Percentiles rank a stretch among this genome's conserved stretches.
phyloP scores from a whole-genome alignment of 2,329 filamentous ascomycete genomes.

The Aspergillus costaricaensis region DNA sequence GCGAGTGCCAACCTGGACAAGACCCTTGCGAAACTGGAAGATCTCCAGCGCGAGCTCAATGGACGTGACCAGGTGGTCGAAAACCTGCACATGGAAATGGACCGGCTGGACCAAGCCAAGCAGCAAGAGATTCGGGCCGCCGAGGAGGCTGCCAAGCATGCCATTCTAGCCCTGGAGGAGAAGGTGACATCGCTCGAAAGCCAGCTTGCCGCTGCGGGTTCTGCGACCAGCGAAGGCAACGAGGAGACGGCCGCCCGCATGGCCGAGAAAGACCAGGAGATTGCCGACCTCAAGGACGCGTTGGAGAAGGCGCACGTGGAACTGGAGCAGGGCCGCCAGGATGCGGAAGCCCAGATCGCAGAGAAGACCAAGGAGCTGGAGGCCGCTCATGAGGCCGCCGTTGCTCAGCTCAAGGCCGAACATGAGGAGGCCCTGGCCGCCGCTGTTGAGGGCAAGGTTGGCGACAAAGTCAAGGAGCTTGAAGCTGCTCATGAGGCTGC shows the following conservation, averaged over 20 bases:
- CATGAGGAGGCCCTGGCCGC: slow-evolving; percentile 10
- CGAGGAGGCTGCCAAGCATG: slow-evolving; percentile 34
- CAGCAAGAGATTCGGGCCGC: slow-evolving; percentile 39
- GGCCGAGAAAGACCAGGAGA: slow-evolving; percentile 40
- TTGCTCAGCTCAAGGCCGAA: slow-evolving; percentile 23
- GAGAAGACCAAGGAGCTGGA: slow-evolving; percentile 33
- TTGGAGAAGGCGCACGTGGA: slow-evolving; percentile 37
- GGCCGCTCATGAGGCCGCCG: slow-evolving; percentile 29
- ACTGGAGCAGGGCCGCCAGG: slow-evolving; percentile 29
- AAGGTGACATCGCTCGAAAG: slow-evolving; percentile 39
- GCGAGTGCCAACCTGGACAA: slow-evolving; percentile 29
- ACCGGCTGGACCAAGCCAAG: slow-evolving; percentile 38
- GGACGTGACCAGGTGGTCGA: slow-evolving; percentile 41
- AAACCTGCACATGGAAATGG: slow-evolving; percentile 42
- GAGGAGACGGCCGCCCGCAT: slow-evolving; percentile 31
- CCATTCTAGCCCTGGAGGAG: slow-evolving; percentile 33
- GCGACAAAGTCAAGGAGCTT: slow-evolving; percentile 4
- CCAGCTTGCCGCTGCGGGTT: slow-evolving; percentile 37
- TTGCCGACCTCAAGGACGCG: slow-evolving; percentile 35
- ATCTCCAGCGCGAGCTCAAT: slow-evolving; percentile 37
- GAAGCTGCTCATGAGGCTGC: not conserved
- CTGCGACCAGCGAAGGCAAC: slow-evolving; percentile 26
- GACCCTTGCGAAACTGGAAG: slow-evolving; percentile 34
- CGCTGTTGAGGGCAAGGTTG: not conserved
- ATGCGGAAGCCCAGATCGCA: slow-evolving; percentile 23